Percentiles rank a stretch among this genome's conserved stretches.
phyloP scores from a whole-genome alignment of 179 eudicot genomes.

The Carnegiea gigantea region DNA sequence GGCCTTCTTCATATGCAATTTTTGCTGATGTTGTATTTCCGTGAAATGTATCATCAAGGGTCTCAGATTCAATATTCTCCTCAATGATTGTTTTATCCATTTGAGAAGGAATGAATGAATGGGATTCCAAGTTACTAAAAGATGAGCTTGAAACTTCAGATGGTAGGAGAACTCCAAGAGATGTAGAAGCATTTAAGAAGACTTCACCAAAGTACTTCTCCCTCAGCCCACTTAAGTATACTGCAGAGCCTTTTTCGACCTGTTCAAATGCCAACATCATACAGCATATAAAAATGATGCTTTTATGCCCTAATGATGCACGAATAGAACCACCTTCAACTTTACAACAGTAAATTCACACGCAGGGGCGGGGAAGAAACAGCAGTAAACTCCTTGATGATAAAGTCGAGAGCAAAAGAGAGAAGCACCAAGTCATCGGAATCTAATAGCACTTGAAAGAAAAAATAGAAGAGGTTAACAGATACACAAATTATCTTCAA shows the following conservation, averaged over 20 bases:
- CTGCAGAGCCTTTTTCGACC: constrained; percentile 90
- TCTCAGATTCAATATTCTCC: constrained; percentile 38
- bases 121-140: constrained; percentile 27
- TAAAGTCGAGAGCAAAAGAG: too few relatives aligned
- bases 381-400: background rate
- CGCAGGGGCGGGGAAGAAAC: background rate
- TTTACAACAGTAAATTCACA: background rate
- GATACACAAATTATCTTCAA: background rate
- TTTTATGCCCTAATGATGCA: background rate
- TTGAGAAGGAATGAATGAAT: constrained; percentile 33
- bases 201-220: constrained; percentile 96
- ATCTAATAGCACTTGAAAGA: too few relatives aligned
- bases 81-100: constrained; percentile 33
- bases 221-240: constrained; percentile 88
- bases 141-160: constrained; percentile 34
- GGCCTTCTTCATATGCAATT: constrained; percentile 66
- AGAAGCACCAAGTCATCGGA: too few relatives aligned
- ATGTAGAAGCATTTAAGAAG: constrained; percentile 75
- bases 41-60: constrained; percentile 29
- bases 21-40: constrained; percentile 31
- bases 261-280: constrained; percentile 26
- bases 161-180: constrained; percentile 38
- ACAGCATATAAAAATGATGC: constrained; percentile 12
- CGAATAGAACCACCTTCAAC: background rate
- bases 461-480: background rate